Base-by-base conservation (phyloP, 345 rosid genomes). In the Melastoma malabathricum region DNA sequence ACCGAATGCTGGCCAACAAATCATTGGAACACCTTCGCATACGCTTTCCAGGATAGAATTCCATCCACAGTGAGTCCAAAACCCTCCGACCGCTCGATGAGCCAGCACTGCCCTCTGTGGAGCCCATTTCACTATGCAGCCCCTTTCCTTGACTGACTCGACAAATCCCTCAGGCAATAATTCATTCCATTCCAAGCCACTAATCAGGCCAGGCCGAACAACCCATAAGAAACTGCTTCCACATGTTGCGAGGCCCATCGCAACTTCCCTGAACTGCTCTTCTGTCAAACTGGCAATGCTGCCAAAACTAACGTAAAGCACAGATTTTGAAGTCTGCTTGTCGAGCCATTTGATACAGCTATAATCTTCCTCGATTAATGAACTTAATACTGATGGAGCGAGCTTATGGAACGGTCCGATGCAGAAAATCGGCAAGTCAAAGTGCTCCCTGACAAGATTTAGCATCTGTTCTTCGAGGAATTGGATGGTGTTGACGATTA, bases 41-140 rank as follows among this genome's bases (percentile, higher is more conserved):
- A 59, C 44, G 8, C 71, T 59, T 20, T 71, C 64, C 15, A 60
- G 20, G 13, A 66, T 63, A 2, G 64, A 63, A 47, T 63, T 67
- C 69, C 69, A 67, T 1, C 72, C 72, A 4, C 66, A 60, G 38
- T 67, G 72, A 44, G 58, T 67, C 64, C 64, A 72, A 49, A 64
- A 67, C 45, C 67, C 69, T 38, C 67, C 67, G 2, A 54, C 56
- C 3, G 76, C 60, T 15, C 15, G 49, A 18, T 67, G 70, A 15
- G 50, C 64, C 41, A 72, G 18, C 39, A 64, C 67, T 44, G 63
- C 54, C 55, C 22, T 58, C 29, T 67, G 72, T 1, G 70, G 65
- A 22, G 65, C 69, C 70, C 70, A 72, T 55, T 72, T 57, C 43
- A 64, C 59, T 19, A 72, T 55, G 53, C 55, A 51, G 29, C 62